phyloP scores from a whole-genome alignment of 495 filamentous ascomycete species.

The Chaetomium fimeti region DNA sequence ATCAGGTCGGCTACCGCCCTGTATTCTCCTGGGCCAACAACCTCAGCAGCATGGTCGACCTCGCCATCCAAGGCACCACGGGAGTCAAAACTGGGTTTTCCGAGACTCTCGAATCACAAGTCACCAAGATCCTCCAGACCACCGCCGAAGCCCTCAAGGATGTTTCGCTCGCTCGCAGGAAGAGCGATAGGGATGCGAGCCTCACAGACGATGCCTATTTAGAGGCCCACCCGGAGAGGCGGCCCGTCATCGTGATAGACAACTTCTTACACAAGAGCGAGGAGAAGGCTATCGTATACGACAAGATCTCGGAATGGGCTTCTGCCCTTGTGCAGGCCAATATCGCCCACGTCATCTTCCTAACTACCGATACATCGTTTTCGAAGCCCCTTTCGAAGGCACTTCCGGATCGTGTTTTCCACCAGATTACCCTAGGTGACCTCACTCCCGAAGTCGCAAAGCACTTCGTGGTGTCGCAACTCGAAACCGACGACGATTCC shows the following conservation, averaged over 20 bases:
- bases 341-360: constrained; percentile 91
- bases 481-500: constrained; percentile 48
- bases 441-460: constrained; percentile 82
- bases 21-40: constrained; percentile 97
- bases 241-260: constrained; percentile 88
- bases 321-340: constrained; percentile 84
- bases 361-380: constrained; percentile 89
- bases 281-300: constrained; percentile 73
- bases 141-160: constrained; percentile 75
- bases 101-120: constrained; percentile 86
- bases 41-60: constrained; percentile 83
- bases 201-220: constrained; percentile 85
- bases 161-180: constrained; percentile 68
- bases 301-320: constrained; percentile 90
- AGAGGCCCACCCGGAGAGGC: constrained; percentile 79
- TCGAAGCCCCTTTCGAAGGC: constrained; percentile 84
- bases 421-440: constrained; percentile 79
- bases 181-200: constrained; percentile 68
- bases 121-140: constrained; percentile 88
- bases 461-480: constrained; percentile 81
- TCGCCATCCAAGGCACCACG: constrained; percentile 90
- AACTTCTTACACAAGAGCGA: constrained; percentile 85
- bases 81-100: constrained; percentile 94
- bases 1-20: constrained; percentile 85
- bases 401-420: constrained; percentile 87